Conservation (phyloP, 306 rosid species). For the Prosopis cineraria region DNA sequence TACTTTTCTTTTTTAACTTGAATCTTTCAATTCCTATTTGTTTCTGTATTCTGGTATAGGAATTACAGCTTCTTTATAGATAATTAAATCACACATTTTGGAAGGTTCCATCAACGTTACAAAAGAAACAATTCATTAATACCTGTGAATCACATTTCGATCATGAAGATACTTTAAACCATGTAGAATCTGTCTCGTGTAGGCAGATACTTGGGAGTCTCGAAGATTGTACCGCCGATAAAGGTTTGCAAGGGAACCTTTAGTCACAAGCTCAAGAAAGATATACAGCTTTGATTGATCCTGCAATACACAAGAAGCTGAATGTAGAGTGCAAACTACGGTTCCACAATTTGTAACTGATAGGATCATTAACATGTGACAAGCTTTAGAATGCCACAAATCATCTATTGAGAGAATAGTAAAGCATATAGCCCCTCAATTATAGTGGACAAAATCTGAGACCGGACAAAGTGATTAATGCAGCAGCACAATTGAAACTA, state of each 20-base stretch:
- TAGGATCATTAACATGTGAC: neutral
- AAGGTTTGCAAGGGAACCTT: slow-evolving; percentile 82
- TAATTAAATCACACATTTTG: neutral
- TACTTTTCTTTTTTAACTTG: neutral
- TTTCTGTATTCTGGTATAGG: neutral
- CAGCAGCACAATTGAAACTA: slow-evolving; percentile 1
- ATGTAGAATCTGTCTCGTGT: slow-evolving; percentile 83
- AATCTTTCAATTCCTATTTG: neutral
- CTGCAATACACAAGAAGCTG: slow-evolving; percentile 52
- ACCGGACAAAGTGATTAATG: neutral
- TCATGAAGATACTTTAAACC: slow-evolving; percentile 98
- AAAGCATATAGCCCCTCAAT: neutral
- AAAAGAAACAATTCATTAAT: slow-evolving; percentile 26
- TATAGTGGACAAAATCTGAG: neutral
- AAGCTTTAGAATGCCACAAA: neutral
- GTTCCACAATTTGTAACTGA: neutral
- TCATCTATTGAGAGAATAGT: neutral
- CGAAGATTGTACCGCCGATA: slow-evolving; percentile 61
- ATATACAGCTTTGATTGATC: slow-evolving; percentile 80
- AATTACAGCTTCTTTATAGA: neutral
- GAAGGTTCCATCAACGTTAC: neutral
- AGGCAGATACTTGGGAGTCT: slow-evolving; percentile 85
- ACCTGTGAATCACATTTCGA: slow-evolving; percentile 90
- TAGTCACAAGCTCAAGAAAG: slow-evolving; percentile 86
- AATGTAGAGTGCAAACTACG: slow-evolving; percentile 24